Conservation (phyloP, 805 yeast genomes). For the Wickerhamiella shivajii region DNA sequence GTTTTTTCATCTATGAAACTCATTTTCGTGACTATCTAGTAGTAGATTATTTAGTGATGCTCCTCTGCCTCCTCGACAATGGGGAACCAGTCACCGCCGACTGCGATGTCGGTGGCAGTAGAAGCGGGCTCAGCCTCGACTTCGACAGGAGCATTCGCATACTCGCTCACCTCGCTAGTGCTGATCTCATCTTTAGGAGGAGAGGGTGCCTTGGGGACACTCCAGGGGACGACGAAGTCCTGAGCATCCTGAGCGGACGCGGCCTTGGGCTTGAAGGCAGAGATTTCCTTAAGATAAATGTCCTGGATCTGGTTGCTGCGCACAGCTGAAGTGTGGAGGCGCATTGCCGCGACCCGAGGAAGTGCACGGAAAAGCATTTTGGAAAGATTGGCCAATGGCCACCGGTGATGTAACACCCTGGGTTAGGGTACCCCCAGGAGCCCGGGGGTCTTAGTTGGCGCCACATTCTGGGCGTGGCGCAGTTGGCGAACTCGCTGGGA, state of each 20-base stretch:
- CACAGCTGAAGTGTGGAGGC: conserved; percentile 19
- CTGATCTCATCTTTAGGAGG: conserved; percentile 71
- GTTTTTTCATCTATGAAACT: too few relatives aligned
- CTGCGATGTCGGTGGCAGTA: conserved; percentile 13
- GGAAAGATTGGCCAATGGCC: background rate
- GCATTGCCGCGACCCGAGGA: conserved; percentile 10
- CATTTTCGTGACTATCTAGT: too few relatives aligned
- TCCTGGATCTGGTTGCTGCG: conserved; percentile 56
- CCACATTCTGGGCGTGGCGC: too few relatives aligned
- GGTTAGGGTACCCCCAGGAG: too few relatives aligned
- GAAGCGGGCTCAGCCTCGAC: conserved; percentile 20
- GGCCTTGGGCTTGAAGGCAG: conserved; percentile 75
- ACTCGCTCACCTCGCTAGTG: conserved; percentile 35
- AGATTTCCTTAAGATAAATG: conserved; percentile 73
- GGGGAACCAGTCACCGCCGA: conserved; percentile 29
- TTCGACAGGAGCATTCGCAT: conserved; percentile 33
- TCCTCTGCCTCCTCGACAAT: conserved; percentile 26
- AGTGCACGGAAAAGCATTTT: conserved; percentile 15
- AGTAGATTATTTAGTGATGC: conserved; percentile 23
- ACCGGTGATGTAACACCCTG: too few relatives aligned
- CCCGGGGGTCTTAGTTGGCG: too few relatives aligned
- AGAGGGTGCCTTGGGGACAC: conserved; percentile 63
- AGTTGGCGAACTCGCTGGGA: too few relatives aligned
- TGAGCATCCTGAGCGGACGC: conserved; percentile 60
- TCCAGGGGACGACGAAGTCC: conserved; percentile 70